Evolutionary conservation across 805 yeast genomes (phyloP).

Genomic region (Suhomyces pyralidae): DNA sequence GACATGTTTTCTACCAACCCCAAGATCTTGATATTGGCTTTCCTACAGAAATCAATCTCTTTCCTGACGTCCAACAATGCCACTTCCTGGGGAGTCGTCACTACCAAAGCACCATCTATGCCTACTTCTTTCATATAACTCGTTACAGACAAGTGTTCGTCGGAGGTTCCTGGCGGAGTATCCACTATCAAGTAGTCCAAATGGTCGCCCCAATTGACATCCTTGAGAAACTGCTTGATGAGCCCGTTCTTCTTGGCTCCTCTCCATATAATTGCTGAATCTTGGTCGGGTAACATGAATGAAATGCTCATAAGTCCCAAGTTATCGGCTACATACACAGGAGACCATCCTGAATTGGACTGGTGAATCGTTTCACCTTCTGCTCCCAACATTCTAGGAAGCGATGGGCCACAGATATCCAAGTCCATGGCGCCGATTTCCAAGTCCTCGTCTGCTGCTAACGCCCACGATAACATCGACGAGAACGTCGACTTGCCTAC

Average conservation of each 20-base stretch:
- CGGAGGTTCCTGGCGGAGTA: slow-evolving; percentile 98
- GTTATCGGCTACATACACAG: slow-evolving; percentile 93
- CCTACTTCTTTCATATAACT: slow-evolving; percentile 86
- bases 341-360: slow-evolving; percentile 93
- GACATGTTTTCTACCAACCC: slow-evolving; percentile 98
- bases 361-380: slow-evolving; percentile 82
- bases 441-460: slow-evolving; percentile 71
- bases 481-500: slow-evolving; percentile 98
- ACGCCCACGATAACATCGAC: slow-evolving; percentile 93
- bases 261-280: slow-evolving; percentile 94
- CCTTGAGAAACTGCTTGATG: slow-evolving; percentile 89
- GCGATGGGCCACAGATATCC: slow-evolving; percentile 96
- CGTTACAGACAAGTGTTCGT: slow-evolving; percentile 90
- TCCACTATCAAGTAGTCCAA: slow-evolving; percentile 86
- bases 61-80: slow-evolving; percentile 92
- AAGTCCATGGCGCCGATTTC: slow-evolving; percentile 97
- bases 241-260: slow-evolving; percentile 94
- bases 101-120: slow-evolving; percentile 90
- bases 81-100: slow-evolving; percentile 98
- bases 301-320: slow-evolving; percentile 94
- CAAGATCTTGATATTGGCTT: slow-evolving; percentile 79
- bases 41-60: slow-evolving; percentile 90
- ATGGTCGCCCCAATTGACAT: slow-evolving; percentile 87
- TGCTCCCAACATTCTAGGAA: slow-evolving; percentile 93
- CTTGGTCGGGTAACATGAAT: slow-evolving; percentile 89